phyloP scores from a whole-genome alignment of 2,329 filamentous ascomycete genomes.

The Fusarium dlaminii region DNA sequence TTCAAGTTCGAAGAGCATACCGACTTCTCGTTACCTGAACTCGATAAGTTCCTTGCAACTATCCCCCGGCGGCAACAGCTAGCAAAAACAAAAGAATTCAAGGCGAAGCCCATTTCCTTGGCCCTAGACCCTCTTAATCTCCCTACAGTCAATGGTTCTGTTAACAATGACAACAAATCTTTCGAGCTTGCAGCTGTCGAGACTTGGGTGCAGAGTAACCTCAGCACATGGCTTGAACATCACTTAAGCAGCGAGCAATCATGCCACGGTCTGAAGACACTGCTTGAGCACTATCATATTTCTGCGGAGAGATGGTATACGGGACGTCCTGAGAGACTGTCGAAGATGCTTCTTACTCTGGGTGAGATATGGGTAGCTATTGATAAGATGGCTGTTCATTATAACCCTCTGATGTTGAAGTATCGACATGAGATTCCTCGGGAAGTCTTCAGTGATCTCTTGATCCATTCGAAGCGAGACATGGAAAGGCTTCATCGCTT shows the following conservation, averaged over 20 bases:
- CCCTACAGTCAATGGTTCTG: not conserved
- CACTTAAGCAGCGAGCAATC: slow-evolving; percentile 35
- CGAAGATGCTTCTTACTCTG: slow-evolving; percentile 64
- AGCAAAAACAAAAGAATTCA: fast-evolving
- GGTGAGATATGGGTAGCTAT: slow-evolving; percentile 68
- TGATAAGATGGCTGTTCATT: slow-evolving; percentile 56
- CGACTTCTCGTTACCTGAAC: slow-evolving; percentile 1
- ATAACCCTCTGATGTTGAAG: slow-evolving; percentile 53
- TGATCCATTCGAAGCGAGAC: slow-evolving; percentile 55
- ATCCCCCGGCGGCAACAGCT: not conserved
- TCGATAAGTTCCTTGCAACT: slow-evolving; percentile 20
- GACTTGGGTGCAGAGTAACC: slow-evolving; percentile 55
- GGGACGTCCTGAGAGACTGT: slow-evolving; percentile 56
- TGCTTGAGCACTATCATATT: slow-evolving; percentile 51
- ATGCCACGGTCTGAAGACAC: slow-evolving; percentile 41
- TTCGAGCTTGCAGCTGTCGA: slow-evolving; percentile 55
- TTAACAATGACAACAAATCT: not conserved
- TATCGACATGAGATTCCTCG: slow-evolving; percentile 58
- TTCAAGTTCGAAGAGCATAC: slow-evolving; percentile 1
- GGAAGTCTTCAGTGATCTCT: slow-evolving; percentile 53
- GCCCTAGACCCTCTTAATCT: not conserved
- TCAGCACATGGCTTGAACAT: slow-evolving; percentile 52
- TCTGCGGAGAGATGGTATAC: slow-evolving; percentile 47
- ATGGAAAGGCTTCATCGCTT: slow-evolving; percentile 55
- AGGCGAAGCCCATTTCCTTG: not conserved